Conservation (phyloP, 2,329 filamentous ascomycete species). For the Colletotrichum lini region DNA sequence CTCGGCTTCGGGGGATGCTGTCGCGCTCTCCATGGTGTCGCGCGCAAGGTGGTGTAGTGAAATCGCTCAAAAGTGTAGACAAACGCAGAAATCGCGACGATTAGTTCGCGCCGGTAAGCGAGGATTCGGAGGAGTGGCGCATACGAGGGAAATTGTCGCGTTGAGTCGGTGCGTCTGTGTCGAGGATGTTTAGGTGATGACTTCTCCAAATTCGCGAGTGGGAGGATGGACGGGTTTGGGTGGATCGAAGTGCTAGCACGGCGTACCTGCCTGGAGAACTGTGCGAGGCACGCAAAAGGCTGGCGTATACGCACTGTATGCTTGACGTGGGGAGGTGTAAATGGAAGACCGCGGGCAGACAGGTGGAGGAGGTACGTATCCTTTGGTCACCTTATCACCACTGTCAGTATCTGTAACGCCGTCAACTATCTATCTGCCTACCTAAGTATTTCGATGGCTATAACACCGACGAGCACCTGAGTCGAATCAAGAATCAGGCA, state of each 20-base stretch:
- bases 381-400: not conserved
- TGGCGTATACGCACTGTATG: constrained; percentile 8
- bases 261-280: constrained; percentile 5
- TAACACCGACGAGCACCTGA: not conserved
- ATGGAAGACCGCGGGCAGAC: not conserved
- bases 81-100: constrained; percentile 33
- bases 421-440: not conserved
- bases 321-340: not conserved
- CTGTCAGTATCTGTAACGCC: not conserved
- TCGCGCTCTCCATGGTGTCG: constrained; percentile 66
- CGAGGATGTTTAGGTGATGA: constrained; percentile 38
- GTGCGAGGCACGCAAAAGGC: constrained; percentile 6
- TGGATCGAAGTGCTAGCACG: constrained; percentile 12
- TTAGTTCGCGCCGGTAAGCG: constrained; percentile 41
- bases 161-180: constrained; percentile 24
- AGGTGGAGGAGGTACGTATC: not conserved
- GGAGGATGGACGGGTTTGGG: constrained; percentile 22
- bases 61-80: not conserved
- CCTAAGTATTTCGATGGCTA: not conserved
- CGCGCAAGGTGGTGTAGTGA: not conserved
- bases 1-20: constrained; percentile 65
- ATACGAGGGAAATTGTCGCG: constrained; percentile 38
- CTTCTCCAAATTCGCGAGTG: constrained; percentile 33
- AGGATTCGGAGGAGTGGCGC: constrained; percentile 29
- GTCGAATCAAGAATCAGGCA: not conserved